These are phyloP conservation scores for Neofusicoccum parvum DNA, from an alignment of 2,329 filamentous ascomycete species.

Conservation along the genomic window DNA sequence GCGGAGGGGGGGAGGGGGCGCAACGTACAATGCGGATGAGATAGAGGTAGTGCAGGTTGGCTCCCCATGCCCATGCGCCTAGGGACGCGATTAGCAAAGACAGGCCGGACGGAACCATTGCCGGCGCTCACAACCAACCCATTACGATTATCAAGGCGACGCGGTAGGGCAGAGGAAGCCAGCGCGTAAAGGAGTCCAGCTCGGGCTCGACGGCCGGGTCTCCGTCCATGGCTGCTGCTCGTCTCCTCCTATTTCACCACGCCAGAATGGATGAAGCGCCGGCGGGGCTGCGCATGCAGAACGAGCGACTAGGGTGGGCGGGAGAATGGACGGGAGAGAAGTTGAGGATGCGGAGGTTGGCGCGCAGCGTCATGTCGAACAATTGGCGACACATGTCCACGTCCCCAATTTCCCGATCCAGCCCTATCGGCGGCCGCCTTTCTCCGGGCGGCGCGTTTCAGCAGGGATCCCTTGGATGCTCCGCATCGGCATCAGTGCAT, in stretches of 20 bases:
- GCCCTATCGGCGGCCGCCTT: slow-evolving; percentile 18
- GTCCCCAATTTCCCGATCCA: slow-evolving; percentile 12
- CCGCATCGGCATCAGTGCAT: too few relatives aligned
- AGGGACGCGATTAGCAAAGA: slow-evolving; percentile 22
- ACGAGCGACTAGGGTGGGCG: neutral
- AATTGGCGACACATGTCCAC: slow-evolving; percentile 14
- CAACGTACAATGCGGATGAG: slow-evolving; percentile 69
- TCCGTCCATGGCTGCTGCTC: slow-evolving; percentile 62
- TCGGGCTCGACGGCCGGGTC: slow-evolving; percentile 67
- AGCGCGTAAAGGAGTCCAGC: slow-evolving; percentile 83
- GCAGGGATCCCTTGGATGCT: neutral
- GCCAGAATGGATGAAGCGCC: neutral
- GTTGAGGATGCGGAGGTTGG: neutral
- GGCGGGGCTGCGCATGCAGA: slow-evolving; percentile 16
- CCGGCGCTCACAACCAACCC: slow-evolving; percentile 57
- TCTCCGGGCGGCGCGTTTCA: neutral
- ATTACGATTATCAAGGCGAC: slow-evolving; percentile 83
- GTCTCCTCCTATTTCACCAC: slow-evolving; percentile 20
- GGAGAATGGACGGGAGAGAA: neutral
- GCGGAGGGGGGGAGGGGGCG: neutral
- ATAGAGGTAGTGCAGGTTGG: slow-evolving; percentile 86
- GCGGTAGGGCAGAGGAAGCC: slow-evolving; percentile 86
- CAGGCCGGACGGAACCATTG: slow-evolving; percentile 9
- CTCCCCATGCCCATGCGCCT: slow-evolving; percentile 95
- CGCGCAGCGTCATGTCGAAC: neutral